These are phyloP conservation scores for Phaeosphaeriaceae sp. DNA, from an alignment of 2,329 filamentous ascomycete species.

Conservation along the genomic window DNA sequence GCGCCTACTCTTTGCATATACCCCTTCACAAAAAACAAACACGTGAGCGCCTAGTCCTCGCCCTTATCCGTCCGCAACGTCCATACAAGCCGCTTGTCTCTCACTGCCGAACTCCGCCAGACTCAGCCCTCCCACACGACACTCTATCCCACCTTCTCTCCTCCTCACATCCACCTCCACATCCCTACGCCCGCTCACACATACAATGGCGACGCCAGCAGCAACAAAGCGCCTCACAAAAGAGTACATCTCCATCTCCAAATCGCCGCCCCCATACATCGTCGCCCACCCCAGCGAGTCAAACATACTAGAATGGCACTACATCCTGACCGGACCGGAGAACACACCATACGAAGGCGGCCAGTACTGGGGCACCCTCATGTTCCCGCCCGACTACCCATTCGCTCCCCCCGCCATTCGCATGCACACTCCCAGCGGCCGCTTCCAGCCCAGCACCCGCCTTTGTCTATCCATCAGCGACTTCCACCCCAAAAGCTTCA, in stretches of 20 bases:
- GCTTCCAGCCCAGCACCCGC: constrained; percentile 90
- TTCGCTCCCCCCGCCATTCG: constrained; percentile 97
- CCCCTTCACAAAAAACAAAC: background rate
- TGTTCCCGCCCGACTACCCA: constrained; percentile 95
- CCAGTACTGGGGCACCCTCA: constrained; percentile 97
- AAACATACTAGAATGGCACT: constrained; percentile 96
- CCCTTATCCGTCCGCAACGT: constrained; percentile 11
- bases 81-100: background rate
- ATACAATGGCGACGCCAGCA: constrained; percentile 49
- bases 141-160: constrained; percentile 3
- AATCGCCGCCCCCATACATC: constrained; percentile 88
- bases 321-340: constrained; percentile 92
- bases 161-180: constrained; percentile 4
- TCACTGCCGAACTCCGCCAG: background rate
- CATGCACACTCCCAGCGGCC: constrained; percentile 97
- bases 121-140: constrained; percentile 8
- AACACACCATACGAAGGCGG: constrained; percentile 92
- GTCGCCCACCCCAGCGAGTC: constrained; percentile 86
- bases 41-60: background rate
- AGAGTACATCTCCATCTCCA: constrained; percentile 71
- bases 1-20: background rate
- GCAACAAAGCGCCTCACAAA: constrained; percentile 62
- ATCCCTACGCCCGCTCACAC: background rate
- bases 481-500: constrained; percentile 97
- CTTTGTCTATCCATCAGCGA: constrained; percentile 96